These are phyloP conservation scores for Akanthomyces lecanii DNA, from an alignment of 2,329 filamentous ascomycete genomes.

Conservation along the genomic window DNA sequence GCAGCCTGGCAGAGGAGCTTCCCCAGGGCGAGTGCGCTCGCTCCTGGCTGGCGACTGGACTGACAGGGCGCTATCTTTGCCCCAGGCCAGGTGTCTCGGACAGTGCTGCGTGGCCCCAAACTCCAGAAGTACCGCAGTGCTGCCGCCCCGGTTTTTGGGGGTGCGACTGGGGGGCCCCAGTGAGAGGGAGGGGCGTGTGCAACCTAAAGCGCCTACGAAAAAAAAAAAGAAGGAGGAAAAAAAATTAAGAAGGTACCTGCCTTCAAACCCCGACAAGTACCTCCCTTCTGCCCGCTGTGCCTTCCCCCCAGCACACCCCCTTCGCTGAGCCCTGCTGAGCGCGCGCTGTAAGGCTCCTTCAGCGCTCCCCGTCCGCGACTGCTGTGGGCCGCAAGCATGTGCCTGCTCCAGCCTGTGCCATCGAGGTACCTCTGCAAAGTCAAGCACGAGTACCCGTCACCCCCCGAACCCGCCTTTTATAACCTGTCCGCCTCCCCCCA, in stretches of 20 bases:
- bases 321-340: neutral
- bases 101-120: conserved; percentile 7
- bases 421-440: conserved; percentile 16
- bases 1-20: neutral
- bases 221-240: conserved; percentile 2
- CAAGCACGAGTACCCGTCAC: conserved; percentile 14
- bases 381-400: conserved; percentile 18
- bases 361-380: neutral
- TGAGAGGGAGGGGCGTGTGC: conserved; percentile 6
- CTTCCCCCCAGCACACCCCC: conserved; percentile 17
- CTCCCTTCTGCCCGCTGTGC: conserved; percentile 18
- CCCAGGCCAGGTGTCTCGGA: conserved; percentile 9
- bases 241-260: conserved; percentile 19
- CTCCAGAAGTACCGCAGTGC: conserved; percentile 9
- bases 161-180: neutral
- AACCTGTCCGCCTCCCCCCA: conserved; percentile 25
- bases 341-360: conserved; percentile 9
- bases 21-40: neutral
- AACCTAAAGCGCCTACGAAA: neutral
- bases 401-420: conserved; percentile 8
- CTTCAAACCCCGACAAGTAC: conserved; percentile 20
- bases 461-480: conserved; percentile 26
- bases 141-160: conserved; percentile 11
- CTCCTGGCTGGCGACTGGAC: neutral
- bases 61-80: neutral